phyloP scores from a whole-genome alignment of 2,329 filamentous ascomycete species.

The Colletotrichum sidae region DNA sequence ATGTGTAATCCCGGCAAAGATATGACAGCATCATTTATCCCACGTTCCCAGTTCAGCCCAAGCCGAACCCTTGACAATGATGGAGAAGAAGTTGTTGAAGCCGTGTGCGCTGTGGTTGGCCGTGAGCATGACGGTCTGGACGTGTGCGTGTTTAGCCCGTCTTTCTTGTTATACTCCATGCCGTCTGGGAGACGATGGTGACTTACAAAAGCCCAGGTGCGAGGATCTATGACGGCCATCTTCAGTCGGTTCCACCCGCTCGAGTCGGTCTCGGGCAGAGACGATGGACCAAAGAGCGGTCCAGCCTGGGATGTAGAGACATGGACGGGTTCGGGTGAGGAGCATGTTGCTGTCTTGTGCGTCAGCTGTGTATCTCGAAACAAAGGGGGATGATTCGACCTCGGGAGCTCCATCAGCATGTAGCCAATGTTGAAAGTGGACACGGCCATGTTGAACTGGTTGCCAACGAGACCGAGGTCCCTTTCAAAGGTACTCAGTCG shows the following conservation, averaged over 20 bases:
- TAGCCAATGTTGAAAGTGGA: conserved; percentile 25
- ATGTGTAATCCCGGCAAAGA: too few relatives aligned
- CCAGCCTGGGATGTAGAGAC: conserved; percentile 37
- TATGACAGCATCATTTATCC: too few relatives aligned
- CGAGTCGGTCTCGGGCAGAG: conserved; percentile 22
- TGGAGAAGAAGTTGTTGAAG: conserved; percentile 43
- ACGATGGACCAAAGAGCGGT: conserved; percentile 17
- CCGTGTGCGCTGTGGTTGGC: conserved; percentile 41
- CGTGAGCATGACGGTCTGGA: conserved; percentile 36
- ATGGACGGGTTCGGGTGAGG: conserved; percentile 30
- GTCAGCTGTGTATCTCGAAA: conserved; percentile 12
- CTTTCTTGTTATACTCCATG: background rate
- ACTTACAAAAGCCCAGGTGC: conserved; percentile 42
- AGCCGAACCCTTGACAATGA: conserved; percentile 47
- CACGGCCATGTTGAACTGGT: conserved; percentile 19
- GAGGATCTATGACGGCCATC: conserved; percentile 39
- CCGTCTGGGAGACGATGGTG: background rate
- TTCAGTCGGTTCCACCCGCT: conserved; percentile 38
- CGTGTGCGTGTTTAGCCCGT: background rate
- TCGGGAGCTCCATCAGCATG: conserved; percentile 3
- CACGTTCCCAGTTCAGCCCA: too few relatives aligned
- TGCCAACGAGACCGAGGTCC: conserved; percentile 8
- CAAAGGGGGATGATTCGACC: background rate
- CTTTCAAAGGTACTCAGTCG: conserved; percentile 21
- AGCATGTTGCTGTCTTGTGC: conserved; percentile 36